Percentiles rank a stretch among this genome's conserved stretches.
Conservation (phyloP, 331 rosid species). For the Quercus tomentella region DNA sequence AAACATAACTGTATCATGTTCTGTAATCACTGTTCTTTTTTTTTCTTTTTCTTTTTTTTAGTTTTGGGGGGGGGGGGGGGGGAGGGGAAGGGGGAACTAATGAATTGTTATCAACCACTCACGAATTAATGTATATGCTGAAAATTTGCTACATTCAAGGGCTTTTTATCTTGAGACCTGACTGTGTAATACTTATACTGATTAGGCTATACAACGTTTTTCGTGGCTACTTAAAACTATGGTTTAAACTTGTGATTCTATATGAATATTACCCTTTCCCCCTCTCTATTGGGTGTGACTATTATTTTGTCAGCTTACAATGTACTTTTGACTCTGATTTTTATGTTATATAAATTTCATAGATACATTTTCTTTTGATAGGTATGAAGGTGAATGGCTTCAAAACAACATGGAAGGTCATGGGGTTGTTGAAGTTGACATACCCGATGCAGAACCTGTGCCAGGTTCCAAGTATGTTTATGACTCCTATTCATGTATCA, state of each 20-base stretch:
- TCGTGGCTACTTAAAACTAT: neutral
- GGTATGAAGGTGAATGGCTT: constrained; percentile 99
- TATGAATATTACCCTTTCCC: neutral
- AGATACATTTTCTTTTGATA: constrained; percentile 22
- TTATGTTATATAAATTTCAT: constrained; percentile 7
- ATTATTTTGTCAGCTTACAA: constrained; percentile 1
- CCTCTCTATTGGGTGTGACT: neutral
- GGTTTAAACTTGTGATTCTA: neutral
- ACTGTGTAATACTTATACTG: neutral
- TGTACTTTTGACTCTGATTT: constrained; percentile 11
- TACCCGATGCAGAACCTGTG: constrained; percentile 78
- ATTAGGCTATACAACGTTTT: neutral
- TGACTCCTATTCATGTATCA: constrained; percentile 7
- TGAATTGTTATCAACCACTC: neutral
- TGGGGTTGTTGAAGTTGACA: constrained; percentile 90
- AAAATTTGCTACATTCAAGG: neutral
- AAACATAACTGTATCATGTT: neutral
- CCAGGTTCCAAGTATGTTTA: constrained; percentile 88
- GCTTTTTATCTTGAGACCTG: neutral
- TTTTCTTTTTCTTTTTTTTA: neutral
- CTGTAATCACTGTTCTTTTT: neutral
- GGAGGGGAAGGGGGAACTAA: neutral
- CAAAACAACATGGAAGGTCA: constrained; percentile 87
- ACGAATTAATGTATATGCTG: neutral
- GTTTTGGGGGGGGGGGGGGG: no score